Conservation (phyloP, 202 grass and related monocot genomes). For the Schoenoplectus triqueter region DNA sequence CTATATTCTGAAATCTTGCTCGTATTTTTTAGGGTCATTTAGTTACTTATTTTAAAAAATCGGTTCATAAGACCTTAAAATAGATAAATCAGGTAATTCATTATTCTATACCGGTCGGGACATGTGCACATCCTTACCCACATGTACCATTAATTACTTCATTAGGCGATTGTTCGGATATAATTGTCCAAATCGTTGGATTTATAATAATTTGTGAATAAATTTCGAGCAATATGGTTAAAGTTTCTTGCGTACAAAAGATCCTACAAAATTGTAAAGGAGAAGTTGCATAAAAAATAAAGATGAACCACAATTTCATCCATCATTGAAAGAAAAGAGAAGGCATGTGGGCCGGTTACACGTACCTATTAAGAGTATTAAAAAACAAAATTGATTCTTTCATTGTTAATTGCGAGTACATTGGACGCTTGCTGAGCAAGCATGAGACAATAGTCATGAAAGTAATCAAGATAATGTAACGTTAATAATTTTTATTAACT, state of each 20-base stretch:
- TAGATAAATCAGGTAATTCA: too few species aligned
- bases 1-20: too few species aligned
- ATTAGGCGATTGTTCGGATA: not conserved
- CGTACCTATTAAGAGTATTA: constrained; percentile 18
- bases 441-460: not conserved
- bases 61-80: too few species aligned
- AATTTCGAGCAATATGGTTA: not conserved
- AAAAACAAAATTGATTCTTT: constrained; percentile 1
- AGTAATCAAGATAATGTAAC: not conserved
- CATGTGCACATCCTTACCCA: not conserved
- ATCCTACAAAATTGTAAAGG: constrained; percentile 1
- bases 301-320: constrained; percentile 4
- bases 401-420: not conserved
- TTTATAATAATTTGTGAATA: not conserved
- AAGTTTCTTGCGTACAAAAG: not conserved
- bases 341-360: not conserved
- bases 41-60: too few species aligned
- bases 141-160: not conserved
- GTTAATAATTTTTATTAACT: not conserved
- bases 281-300: constrained; percentile 2
- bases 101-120: too few species aligned
- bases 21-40: too few species aligned
- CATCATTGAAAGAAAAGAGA: constrained; percentile 8
- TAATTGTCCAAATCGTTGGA: not conserved
- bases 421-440: constrained; percentile 13